phyloP scores from a whole-genome alignment of 1,284 basidiomycete genomes.

The Erythrobasidium hasegawianum region DNA sequence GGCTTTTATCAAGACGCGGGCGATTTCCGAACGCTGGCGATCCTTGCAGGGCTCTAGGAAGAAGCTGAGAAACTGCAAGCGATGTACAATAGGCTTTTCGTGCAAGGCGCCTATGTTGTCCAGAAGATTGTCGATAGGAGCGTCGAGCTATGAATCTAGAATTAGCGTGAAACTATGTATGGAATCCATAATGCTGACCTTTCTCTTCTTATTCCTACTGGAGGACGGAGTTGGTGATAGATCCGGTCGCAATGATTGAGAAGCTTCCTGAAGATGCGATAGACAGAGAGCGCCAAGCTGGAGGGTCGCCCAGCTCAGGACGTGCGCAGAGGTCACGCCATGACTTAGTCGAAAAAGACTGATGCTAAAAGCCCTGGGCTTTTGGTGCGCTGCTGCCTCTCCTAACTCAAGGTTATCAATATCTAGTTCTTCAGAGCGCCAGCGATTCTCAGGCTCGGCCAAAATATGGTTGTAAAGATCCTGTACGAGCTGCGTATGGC shows the following conservation, averaged over 20 bases:
- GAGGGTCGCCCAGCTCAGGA: conserved; percentile 72
- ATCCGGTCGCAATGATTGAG: neutral
- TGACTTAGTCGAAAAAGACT: conserved; percentile 65
- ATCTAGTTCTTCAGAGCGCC: conserved; percentile 58
- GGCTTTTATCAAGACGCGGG: conserved; percentile 53
- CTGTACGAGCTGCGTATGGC: neutral
- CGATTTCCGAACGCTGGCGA: conserved; percentile 60
- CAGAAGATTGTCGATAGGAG: conserved; percentile 60
- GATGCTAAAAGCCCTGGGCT: conserved; percentile 55
- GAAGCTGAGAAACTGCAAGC: conserved; percentile 77
- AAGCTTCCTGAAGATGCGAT: conserved; percentile 51
- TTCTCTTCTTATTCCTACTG: conserved; percentile 33
- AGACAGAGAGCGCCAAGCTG: conserved; percentile 80
- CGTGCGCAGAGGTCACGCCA: conserved; percentile 66
- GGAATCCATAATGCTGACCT: conserved; percentile 21
- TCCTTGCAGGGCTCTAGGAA: conserved; percentile 62
- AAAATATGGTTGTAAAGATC: conserved; percentile 54
- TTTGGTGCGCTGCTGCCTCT: neutral
- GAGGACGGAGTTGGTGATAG: conserved; percentile 16
- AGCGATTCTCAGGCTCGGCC: conserved; percentile 62
- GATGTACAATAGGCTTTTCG: conserved; percentile 49
- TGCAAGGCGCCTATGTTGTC: conserved; percentile 52
- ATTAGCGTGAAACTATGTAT: neutral
- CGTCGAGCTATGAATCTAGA: conserved; percentile 42
- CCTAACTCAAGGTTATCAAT: conserved; percentile 57